Percentiles rank a stretch among this genome's conserved stretches.
These are phyloP conservation scores for Phaffia rhodozyma DNA, from an alignment of 1,284 basidiomycete species.

Conservation along the genomic window DNA sequence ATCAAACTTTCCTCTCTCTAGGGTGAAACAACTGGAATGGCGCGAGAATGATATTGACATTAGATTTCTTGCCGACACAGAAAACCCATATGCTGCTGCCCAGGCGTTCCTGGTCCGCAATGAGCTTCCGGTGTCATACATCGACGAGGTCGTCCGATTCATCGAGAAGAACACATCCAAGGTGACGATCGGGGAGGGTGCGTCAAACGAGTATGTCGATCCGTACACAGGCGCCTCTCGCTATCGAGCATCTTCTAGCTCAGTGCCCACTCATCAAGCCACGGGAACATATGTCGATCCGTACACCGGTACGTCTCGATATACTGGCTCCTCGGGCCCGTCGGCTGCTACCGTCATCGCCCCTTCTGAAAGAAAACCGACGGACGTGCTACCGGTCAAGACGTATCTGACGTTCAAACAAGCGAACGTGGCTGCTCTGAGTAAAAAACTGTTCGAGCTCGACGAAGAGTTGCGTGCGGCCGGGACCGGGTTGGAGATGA, in stretches of 20 bases:
- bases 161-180: constrained; percentile 85
- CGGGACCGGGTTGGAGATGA: constrained; percentile 42
- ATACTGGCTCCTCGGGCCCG: background rate
- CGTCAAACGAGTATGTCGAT: constrained; percentile 54
- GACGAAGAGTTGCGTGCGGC: constrained; percentile 49
- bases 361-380: background rate
- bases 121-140: constrained; percentile 67
- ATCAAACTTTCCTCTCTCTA: background rate
- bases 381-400: constrained; percentile 32
- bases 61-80: constrained; percentile 37
- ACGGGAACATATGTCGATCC: constrained; percentile 36
- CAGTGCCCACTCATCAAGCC: constrained; percentile 10
- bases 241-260: constrained; percentile 32
- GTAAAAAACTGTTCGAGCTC: constrained; percentile 68
- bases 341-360: background rate
- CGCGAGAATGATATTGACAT: constrained; percentile 10
- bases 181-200: constrained; percentile 47
- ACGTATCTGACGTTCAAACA: constrained; percentile 63
- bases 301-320: constrained; percentile 31
- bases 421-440: constrained; percentile 77
- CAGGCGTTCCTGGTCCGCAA: constrained; percentile 76
- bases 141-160: constrained; percentile 85
- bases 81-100: constrained; percentile 84
- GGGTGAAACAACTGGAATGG: background rate
- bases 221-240: constrained; percentile 75